Conservation (phyloP, 2,329 filamentous ascomycete species). For the Lasiodiplodia citricola region DNA sequence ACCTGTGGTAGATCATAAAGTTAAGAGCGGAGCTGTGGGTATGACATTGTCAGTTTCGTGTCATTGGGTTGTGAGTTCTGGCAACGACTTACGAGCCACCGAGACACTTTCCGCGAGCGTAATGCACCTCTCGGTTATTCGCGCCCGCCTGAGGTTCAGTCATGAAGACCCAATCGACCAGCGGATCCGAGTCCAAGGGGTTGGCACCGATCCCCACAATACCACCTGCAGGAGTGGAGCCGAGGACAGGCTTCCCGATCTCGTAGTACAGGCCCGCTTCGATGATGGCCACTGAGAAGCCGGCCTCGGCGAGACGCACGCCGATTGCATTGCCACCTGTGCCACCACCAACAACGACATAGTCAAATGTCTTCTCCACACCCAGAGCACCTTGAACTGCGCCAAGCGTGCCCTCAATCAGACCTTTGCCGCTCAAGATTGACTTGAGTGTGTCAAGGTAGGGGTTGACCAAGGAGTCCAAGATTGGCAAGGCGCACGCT, state of each 20-base stretch:
- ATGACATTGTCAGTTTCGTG: neutral
- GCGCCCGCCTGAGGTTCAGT: constrained; percentile 33
- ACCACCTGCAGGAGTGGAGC: constrained; percentile 34
- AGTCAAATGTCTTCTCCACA: constrained; percentile 6
- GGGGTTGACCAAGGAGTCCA: neutral
- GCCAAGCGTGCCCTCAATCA: constrained; percentile 11
- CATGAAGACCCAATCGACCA: constrained; percentile 37
- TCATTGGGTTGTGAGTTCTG: neutral
- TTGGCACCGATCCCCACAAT: constrained; percentile 33
- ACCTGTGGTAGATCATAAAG: neutral
- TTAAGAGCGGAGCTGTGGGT: neutral
- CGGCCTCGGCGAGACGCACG: constrained; percentile 31
- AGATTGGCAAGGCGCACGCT: neutral
- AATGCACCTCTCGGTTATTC: constrained; percentile 31
- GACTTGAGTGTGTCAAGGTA: neutral
- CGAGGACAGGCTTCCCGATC: constrained; percentile 33
- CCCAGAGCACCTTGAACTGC: constrained; percentile 4
- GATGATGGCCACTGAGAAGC: constrained; percentile 37
- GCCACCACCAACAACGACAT: constrained; percentile 30
- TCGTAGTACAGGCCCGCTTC: constrained; percentile 42
- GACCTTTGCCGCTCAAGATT: constrained; percentile 28
- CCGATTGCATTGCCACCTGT: constrained; percentile 33
- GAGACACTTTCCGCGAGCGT: constrained; percentile 34
- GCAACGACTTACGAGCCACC: constrained; percentile 26
- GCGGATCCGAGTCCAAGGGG: constrained; percentile 33